Evolutionary conservation across 2,329 filamentous ascomycete genomes (phyloP).

Genomic region (Claviceps sp.): DNA sequence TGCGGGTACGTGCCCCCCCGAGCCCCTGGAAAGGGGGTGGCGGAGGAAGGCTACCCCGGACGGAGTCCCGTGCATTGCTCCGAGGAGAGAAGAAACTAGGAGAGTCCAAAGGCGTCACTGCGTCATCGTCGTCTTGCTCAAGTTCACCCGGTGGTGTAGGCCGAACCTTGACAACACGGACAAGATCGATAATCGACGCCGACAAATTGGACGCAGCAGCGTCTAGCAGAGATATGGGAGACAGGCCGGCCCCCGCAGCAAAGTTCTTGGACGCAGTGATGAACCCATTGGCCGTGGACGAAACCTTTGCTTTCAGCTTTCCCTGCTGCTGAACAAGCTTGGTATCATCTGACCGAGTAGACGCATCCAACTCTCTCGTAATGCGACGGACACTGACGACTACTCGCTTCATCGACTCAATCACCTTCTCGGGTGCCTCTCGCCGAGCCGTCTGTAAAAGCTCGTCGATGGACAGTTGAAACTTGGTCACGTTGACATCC

Average conservation of each 20-base stretch:
- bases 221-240: constrained; percentile 85
- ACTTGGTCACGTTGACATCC: constrained; percentile 87
- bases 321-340: constrained; percentile 41
- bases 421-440: constrained; percentile 59
- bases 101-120: constrained; percentile 51
- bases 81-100: constrained; percentile 54
- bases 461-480: constrained; percentile 89
- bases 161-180: constrained; percentile 73
- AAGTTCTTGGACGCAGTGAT: constrained; percentile 95
- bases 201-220: constrained; percentile 86
- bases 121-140: constrained; percentile 62
- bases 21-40: constrained; percentile 46
- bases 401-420: constrained; percentile 78
- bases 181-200: constrained; percentile 70
- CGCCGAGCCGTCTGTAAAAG: constrained; percentile 64
- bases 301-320: constrained; percentile 69
- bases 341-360: constrained; percentile 36
- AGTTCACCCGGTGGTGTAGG: constrained; percentile 61
- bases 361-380: constrained; percentile 62
- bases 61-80: constrained; percentile 24
- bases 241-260: constrained; percentile 66
- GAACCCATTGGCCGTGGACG: constrained; percentile 87
- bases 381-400: constrained; percentile 73
- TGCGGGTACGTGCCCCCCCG: constrained; percentile 34
- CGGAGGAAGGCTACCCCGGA: constrained; percentile 31